A percentile compares a stretch with the other conserved stretches of the same genome.
Evolutionary conservation across 495 filamentous ascomycete species (phyloP).

Genomic region (Penicillium riverlandense): DNA sequence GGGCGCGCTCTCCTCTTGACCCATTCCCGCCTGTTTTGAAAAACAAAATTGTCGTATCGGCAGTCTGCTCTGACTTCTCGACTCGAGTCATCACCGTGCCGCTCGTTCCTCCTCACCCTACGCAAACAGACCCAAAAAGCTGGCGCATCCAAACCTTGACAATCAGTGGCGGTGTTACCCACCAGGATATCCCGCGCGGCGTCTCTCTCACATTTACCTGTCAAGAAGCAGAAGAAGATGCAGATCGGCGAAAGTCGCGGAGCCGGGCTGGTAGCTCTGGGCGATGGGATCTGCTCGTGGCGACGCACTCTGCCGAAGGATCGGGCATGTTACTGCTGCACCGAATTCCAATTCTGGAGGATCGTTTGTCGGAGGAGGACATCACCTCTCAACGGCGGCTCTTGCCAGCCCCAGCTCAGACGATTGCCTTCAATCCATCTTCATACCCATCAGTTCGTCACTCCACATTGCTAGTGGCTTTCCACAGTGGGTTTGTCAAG

Average conservation of each 20-base stretch:
- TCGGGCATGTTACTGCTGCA: constrained; percentile 55
- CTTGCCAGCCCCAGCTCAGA: constrained; percentile 56
- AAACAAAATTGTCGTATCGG: constrained; percentile 60
- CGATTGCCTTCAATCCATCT: constrained; percentile 68
- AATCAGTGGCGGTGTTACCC: constrained; percentile 43
- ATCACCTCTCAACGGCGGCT: constrained; percentile 55
- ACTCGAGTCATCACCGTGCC: constrained; percentile 67
- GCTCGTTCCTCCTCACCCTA: constrained; percentile 61
- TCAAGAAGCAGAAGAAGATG: constrained; percentile 23
- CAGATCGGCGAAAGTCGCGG: constrained; percentile 21
- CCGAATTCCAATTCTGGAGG: constrained; percentile 37
- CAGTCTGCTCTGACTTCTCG: constrained; percentile 62
- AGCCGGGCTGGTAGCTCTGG: constrained; percentile 14
- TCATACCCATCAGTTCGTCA: constrained; percentile 49
- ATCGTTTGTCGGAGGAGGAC: constrained; percentile 31
- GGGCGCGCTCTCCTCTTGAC: constrained; percentile 38
- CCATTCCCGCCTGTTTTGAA: constrained; percentile 54
- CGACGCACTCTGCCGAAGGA: constrained; percentile 59
- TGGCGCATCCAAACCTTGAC: constrained; percentile 56
- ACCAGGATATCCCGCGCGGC: constrained; percentile 54
- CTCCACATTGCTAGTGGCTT: constrained; percentile 58
- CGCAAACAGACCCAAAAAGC: constrained; percentile 25
- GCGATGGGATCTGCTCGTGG: constrained; percentile 50
- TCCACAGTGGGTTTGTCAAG: constrained; percentile 60
- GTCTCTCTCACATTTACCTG: constrained; percentile 62